Conservation (phyloP, 176 grass and related monocot genomes). For the Oryza coarctata region DNA sequence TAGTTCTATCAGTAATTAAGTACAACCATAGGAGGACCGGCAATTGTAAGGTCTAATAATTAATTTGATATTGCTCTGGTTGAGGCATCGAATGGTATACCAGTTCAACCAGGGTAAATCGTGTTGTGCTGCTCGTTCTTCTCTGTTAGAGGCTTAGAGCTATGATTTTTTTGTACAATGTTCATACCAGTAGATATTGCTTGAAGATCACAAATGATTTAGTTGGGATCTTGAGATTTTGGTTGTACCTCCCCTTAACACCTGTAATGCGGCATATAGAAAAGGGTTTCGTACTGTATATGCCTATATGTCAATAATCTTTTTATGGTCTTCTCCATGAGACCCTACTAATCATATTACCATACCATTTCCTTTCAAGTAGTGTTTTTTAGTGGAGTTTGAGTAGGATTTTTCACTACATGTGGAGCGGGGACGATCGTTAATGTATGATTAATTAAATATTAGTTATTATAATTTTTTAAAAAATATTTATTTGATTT, state of each 20-base stretch:
- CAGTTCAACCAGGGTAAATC: neutral
- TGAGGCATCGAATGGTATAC: neutral
- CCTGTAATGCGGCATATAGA: neutral
- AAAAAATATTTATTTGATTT: no score
- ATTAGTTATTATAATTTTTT: no score
- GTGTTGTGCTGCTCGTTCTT: neutral
- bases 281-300: no score
- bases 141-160: neutral
- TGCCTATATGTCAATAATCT: neutral
- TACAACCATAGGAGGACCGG: slow-evolving; percentile 5
- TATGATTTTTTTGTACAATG: neutral
- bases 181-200: neutral
- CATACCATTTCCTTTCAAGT: no score
- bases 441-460: no score
- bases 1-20: neutral
- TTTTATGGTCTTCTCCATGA: neutral
- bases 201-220: neutral
- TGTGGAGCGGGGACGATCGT: no score
- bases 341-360: neutral
- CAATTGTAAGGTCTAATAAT: slow-evolving; percentile 3
- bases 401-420: no score
- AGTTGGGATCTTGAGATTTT: neutral
- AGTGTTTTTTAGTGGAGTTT: no score
- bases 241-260: neutral
- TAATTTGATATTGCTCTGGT: neutral